Base-by-base conservation (phyloP, 2,329 filamentous ascomycete species). In the Aspergillus quadrilineatus region DNA sequence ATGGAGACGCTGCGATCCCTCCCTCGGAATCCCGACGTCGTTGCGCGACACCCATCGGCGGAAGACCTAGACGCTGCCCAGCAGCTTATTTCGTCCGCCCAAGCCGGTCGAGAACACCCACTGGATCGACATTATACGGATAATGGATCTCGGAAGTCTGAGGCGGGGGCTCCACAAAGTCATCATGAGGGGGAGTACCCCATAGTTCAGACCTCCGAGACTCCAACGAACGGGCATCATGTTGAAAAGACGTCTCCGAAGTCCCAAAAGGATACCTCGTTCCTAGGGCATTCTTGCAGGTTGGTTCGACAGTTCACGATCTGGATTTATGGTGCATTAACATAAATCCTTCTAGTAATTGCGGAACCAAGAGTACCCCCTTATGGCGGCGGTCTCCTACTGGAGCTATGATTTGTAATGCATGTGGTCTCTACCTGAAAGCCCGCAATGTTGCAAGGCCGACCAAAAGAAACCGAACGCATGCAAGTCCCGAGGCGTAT, bases 401-500 rank as follows among this genome's bases (percentile, higher is more conserved):
- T 67, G 94, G 94, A 30, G 89, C 91, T 53, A 97, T 92, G 29
- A 97, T 99, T 58, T 99, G 94, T 77, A 99, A 99, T 75, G 94
- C 94, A 5, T 99, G 94, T 69, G 94, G 94, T 42, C 82, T 99
- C 14, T 99, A 99, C 73, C 81, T 90, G 60, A 97, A 97, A 74
- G 92, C 93, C 8, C 86, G 94, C 63, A 97, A 97, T 71, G 89
- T 93, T 60, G 86, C 90, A 65, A 86, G 94, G 50, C 94, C 94
- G 12, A 94, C 91, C 6, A 96, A 92, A 66, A 79, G 97, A 56
- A 97, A 96, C 76, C 88, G 92, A 59, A 58, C 62, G 14, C 70
- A 73, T 52, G 85, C 89, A 30, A 66, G 60, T 15, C 49, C 66
- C 0, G 66, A 68, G 34, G 60, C 30, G 9, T 22, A 34, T 32